These are phyloP conservation scores for Lachancea waltii DNA, from an alignment of 805 yeast genomes.

Conservation along the genomic window DNA sequence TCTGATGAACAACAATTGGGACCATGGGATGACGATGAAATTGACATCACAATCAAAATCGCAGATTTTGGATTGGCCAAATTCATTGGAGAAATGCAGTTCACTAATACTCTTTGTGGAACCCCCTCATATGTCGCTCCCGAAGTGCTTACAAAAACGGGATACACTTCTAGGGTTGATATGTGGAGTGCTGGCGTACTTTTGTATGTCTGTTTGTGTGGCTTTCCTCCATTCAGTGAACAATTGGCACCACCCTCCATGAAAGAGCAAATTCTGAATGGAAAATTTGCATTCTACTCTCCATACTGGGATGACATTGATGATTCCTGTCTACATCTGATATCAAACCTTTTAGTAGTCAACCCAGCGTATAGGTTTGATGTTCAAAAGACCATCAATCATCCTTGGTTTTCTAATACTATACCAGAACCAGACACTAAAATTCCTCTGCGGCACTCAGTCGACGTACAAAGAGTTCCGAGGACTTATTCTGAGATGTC, in stretches of 20 bases:
- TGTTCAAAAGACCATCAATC: constrained; percentile 77
- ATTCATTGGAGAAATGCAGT: constrained; percentile 59
- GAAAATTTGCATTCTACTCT: constrained; percentile 65
- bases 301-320: constrained; percentile 74
- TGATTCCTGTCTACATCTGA: constrained; percentile 60
- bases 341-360: constrained; percentile 53
- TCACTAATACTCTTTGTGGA: constrained; percentile 76
- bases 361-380: constrained; percentile 68
- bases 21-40: constrained; percentile 47
- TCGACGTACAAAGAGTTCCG: constrained; percentile 28
- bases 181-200: constrained; percentile 80
- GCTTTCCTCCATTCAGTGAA: constrained; percentile 81
- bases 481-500: constrained; percentile 35
- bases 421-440: constrained; percentile 1
- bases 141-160: constrained; percentile 52
- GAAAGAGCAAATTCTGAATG: constrained; percentile 65
- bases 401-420: constrained; percentile 68
- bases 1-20: constrained; percentile 31
- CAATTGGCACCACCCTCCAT: constrained; percentile 74
- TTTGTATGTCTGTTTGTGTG: constrained; percentile 71
- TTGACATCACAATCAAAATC: constrained; percentile 60
- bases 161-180: constrained; percentile 67
- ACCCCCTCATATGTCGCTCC: constrained; percentile 89
- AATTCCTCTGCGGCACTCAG: constrained; percentile 24
- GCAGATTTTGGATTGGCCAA: constrained; percentile 75